These are phyloP conservation scores for Colletotrichum noveboracense DNA, from an alignment of 2,329 filamentous ascomycete species.

Conservation along the genomic window DNA sequence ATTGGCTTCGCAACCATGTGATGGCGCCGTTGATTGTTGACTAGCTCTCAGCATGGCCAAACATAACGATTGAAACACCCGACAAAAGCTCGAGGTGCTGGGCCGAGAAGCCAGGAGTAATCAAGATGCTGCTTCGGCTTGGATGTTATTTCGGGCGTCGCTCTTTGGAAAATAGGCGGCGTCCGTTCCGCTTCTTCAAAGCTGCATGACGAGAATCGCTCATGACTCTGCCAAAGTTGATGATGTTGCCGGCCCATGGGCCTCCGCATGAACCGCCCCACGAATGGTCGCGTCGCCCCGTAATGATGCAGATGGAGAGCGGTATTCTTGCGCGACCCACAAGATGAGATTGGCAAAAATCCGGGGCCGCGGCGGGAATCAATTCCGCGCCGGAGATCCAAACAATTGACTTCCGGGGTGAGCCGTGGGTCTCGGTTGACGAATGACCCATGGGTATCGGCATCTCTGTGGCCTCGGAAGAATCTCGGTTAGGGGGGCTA, in stretches of 20 bases:
- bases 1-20: neutral
- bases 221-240: neutral
- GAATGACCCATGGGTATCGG: neutral
- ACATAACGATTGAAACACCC: neutral
- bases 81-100: neutral
- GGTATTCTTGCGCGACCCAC: neutral
- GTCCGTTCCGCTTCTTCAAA: neutral
- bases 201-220: neutral
- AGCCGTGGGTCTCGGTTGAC: neutral
- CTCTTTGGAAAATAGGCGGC: neutral
- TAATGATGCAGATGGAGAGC: neutral
- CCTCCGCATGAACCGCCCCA: neutral
- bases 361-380: constrained; percentile 3
- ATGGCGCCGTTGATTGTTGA: neutral
- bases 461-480: neutral
- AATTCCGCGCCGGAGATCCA: neutral
- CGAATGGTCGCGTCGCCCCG: neutral
- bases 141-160: neutral
- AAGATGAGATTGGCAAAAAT: neutral
- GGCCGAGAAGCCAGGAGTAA: neutral
- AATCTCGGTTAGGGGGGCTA: neutral
- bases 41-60: neutral
- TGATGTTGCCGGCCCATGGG: neutral
- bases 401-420: neutral
- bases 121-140: neutral